These are phyloP conservation scores for Fusarium drepaniforme DNA, from an alignment of 2,329 filamentous ascomycete species.

Conservation along the genomic window DNA sequence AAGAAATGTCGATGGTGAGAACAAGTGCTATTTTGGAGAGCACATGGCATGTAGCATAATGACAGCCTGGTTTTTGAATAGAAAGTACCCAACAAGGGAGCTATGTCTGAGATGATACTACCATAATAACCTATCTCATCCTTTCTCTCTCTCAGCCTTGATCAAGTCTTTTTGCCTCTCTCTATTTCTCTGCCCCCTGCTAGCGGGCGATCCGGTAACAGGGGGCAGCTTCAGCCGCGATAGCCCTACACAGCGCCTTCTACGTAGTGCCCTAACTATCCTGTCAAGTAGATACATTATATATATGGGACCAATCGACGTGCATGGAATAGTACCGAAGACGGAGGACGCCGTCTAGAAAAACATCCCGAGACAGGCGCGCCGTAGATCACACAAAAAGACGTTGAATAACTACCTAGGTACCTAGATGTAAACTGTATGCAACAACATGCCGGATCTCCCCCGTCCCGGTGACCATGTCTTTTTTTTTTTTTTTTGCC, in stretches of 20 bases:
- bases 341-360: not conserved
- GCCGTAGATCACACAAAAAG: not conserved
- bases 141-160: not conserved
- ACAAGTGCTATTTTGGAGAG: not conserved
- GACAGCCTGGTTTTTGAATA: not conserved
- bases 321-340: not conserved
- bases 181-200: not conserved
- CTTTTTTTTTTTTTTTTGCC: not conserved
- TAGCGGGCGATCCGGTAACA: not conserved
- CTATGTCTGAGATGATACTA: not conserved
- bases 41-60: not conserved
- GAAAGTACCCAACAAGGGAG: no score
- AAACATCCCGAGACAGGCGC: not conserved
- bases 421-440: not conserved
- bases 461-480: not conserved
- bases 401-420: not conserved
- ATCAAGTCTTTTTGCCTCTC: not conserved
- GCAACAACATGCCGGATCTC: not conserved
- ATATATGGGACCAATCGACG: not conserved
- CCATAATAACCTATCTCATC: not conserved
- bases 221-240: not conserved
- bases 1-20: not conserved
- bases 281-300: not conserved
- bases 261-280: not conserved
- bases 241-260: not conserved